phyloP scores from a whole-genome alignment of 768 basidiomycete species.

The Trametes cubensis region DNA sequence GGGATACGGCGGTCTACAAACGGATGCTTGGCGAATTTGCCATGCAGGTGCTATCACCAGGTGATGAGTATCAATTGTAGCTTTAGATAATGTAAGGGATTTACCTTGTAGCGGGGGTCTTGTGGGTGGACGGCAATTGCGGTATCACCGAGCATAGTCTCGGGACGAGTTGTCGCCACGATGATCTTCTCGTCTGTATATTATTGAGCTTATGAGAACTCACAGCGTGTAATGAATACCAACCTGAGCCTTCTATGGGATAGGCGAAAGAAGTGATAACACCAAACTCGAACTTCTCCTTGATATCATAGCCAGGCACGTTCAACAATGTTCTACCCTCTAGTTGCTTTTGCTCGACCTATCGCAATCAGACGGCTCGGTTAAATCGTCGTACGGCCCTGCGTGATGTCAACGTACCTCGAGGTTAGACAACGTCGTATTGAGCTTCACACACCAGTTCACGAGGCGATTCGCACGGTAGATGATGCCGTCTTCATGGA shows the following conservation, averaged over 20 bases:
- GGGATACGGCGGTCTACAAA: slow-evolving; percentile 86
- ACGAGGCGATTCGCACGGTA: slow-evolving; percentile 97
- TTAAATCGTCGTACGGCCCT: no score
- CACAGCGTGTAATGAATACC: slow-evolving; percentile 20
- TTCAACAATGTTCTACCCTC: slow-evolving; percentile 81
- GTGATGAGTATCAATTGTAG: background rate
- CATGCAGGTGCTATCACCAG: slow-evolving; percentile 75
- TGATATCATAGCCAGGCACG: slow-evolving; percentile 94
- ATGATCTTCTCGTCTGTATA: slow-evolving; percentile 81
- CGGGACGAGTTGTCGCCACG: slow-evolving; percentile 96
- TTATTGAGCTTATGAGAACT: background rate
- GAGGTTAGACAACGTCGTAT: slow-evolving; percentile 96
- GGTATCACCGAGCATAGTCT: slow-evolving; percentile 98
- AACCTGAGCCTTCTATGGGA: slow-evolving; percentile 82
- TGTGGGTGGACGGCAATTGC: slow-evolving; percentile 96
- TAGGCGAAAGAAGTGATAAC: slow-evolving; percentile 97
- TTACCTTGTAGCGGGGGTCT: slow-evolving; percentile 82
- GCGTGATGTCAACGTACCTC: slow-evolving; percentile 55
- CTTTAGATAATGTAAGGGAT: background rate
- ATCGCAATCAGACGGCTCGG: background rate
- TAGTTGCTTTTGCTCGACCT: slow-evolving; percentile 94
- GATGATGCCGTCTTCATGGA: slow-evolving; percentile 89
- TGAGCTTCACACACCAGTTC: slow-evolving; percentile 96
- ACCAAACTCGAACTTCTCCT: slow-evolving; percentile 96
- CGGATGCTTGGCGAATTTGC: slow-evolving; percentile 88